A percentile compares a stretch with the other conserved stretches of the same genome.
Conservation (phyloP, 2,329 filamentous ascomycete genomes). For the Aspergillus sp. region DNA sequence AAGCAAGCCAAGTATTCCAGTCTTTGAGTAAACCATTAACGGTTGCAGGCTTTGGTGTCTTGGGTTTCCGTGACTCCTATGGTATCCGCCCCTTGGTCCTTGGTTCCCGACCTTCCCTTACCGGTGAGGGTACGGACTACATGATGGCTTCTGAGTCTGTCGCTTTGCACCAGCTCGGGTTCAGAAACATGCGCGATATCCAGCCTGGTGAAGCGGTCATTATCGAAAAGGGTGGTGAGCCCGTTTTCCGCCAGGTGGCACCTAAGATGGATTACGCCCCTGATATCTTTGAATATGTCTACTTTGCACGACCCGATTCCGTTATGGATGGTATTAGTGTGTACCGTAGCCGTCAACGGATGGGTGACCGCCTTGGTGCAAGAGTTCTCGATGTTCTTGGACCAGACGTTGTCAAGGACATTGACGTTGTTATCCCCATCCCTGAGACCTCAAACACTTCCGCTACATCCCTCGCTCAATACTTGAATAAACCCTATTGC, state of each 20-base stretch:
- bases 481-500: slow-evolving; percentile 70
- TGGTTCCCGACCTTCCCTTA: slow-evolving; percentile 66
- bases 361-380: slow-evolving; percentile 77
- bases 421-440: slow-evolving; percentile 77
- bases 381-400: slow-evolving; percentile 65
- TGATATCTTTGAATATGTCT: slow-evolving; percentile 84
- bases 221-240: slow-evolving; percentile 69
- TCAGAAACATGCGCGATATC: slow-evolving; percentile 70
- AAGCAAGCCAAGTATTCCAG: slow-evolving; percentile 10
- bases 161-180: slow-evolving; percentile 75
- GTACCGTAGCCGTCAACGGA: slow-evolving; percentile 75
- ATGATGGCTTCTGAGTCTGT: slow-evolving; percentile 90
- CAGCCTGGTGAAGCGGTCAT: slow-evolving; percentile 81
- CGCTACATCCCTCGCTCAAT: slow-evolving; percentile 69
- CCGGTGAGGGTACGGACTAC: slow-evolving; percentile 68
- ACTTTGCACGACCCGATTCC: slow-evolving; percentile 78
- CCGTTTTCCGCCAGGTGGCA: slow-evolving; percentile 72
- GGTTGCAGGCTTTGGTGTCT: slow-evolving; percentile 62
- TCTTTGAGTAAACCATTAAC: slow-evolving; percentile 10
- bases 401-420: slow-evolving; percentile 64
- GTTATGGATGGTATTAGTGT: slow-evolving; percentile 86
- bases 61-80: slow-evolving; percentile 73
- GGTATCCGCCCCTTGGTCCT: slow-evolving; percentile 80
- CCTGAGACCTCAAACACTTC: slow-evolving; percentile 80
- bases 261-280: slow-evolving; percentile 67